Base-by-base conservation (phyloP, 1,284 basidiomycete species). In the Marasmius sp. region DNA sequence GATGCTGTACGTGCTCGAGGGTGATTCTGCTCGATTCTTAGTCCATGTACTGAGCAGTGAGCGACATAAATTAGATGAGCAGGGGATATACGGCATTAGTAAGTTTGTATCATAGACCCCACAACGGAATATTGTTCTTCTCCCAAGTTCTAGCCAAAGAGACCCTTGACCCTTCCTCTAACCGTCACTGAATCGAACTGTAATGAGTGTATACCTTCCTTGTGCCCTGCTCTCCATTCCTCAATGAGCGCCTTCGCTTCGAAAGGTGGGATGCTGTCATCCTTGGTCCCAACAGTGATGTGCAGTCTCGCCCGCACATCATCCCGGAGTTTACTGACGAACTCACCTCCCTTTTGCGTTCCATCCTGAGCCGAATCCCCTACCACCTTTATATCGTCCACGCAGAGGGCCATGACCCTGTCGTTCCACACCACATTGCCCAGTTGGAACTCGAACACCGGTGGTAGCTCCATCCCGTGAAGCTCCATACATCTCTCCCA, bases 281-380 rank as follows among this genome's bases (percentile, higher is more conserved):
- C 70, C 58, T 72, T 69, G 5, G 94, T 97, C 2, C 94, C 97
- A 4, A 98, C 87, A 0, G 97, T 99, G 62, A 99, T 85, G 72
- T 99, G 97, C 65, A 96, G 72, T 63, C 82, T 66, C 11, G 76
- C 67, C 62, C 75, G 77, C 11, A 87, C 68, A 16, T 84, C 81
- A 14, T 76, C 70, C 0, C 83, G 78, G 20, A 95, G 68, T 50
- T 65, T 69, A 3, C 73, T 72, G 20, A 88, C 65, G 54, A 91
- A 86, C 41, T 79, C 76, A 14, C 77, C 69, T 5, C 81, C 83
- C 41, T 75, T 74, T 52, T 82, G 74, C 6, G 73, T 72, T 14
- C 66, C 66, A 14, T 67, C 63, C 10, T 51, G 34, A 45, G 58
- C 61, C 0, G 60, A 54, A 1, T 37, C 18, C 3, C 54, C 66